These are phyloP conservation scores for Haematococcus sp. DNA, from an alignment of 139 green algal genomes.

Conservation along the genomic window DNA sequence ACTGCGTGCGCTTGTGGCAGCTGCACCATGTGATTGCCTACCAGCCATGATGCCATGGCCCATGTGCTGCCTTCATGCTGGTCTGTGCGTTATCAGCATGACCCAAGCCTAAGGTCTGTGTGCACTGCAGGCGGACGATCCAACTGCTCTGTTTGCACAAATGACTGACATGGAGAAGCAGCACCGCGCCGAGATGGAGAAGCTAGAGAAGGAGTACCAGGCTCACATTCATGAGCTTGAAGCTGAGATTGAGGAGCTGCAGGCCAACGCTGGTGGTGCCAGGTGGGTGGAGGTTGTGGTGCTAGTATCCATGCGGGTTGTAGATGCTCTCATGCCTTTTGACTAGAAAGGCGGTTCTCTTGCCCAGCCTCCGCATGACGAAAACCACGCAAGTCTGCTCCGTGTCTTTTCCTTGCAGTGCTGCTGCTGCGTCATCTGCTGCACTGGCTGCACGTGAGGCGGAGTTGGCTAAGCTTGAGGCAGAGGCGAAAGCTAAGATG, in stretches of 20 bases:
- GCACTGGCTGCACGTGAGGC: slow-evolving; percentile 10
- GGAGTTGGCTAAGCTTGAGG: slow-evolving; percentile 24
- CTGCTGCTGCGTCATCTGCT: slow-evolving; percentile 2
- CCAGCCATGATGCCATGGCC: no score
- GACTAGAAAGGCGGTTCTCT: no score
- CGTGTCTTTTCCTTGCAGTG: slow-evolving; percentile 4
- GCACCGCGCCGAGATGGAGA: slow-evolving; percentile 17
- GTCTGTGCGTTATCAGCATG: background rate
- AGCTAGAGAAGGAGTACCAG: slow-evolving; percentile 23
- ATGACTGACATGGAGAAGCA: slow-evolving; percentile 20
- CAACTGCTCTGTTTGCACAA: slow-evolving; percentile 16
- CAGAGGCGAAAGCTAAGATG: slow-evolving; percentile 22
- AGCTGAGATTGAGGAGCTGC: slow-evolving; percentile 13
- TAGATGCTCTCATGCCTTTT: no score
- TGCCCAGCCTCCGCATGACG: background rate
- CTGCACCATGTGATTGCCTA: no score
- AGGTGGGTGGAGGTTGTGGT: background rate
- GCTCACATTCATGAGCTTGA: slow-evolving; percentile 31
- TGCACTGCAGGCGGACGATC: background rate
- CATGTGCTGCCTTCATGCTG: no score
- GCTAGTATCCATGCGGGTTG: background rate
- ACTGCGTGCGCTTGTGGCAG: no score
- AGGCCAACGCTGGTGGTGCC: background rate
- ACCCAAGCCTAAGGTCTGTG: background rate
- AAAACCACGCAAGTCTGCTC: background rate